Conservation (phyloP, 768 basidiomycete genomes). For the Boletus pseudopeckii region DNA sequence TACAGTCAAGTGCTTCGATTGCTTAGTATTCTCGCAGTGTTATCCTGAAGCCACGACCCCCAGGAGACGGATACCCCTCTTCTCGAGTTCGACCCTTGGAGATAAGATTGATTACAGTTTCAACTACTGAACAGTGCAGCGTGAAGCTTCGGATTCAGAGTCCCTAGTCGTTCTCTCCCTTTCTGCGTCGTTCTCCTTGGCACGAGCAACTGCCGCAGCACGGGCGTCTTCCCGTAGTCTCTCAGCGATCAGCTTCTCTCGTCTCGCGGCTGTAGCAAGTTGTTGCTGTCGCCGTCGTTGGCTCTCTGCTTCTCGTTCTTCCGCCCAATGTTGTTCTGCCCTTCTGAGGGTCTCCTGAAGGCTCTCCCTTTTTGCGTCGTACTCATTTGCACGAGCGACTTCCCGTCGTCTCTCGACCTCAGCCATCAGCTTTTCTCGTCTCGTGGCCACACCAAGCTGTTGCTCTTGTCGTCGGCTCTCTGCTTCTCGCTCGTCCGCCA, state of each 20-base stretch:
- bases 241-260: background rate
- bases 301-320: slow-evolving; percentile 27
- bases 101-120: background rate
- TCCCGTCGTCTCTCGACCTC: background rate
- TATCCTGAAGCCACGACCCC: background rate
- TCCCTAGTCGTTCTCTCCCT: background rate
- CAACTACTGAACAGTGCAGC: background rate
- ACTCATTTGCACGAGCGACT: background rate
- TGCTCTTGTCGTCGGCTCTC: background rate
- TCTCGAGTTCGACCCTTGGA: background rate
- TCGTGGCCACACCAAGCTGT: background rate
- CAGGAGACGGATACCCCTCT: background rate
- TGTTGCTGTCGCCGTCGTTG: slow-evolving; percentile 4
- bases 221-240: background rate
- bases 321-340: background rate
- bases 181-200: background rate
- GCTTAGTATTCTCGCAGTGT: background rate
- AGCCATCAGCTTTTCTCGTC: background rate
- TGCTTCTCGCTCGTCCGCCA: slow-evolving; percentile 25
- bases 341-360: background rate
- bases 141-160: background rate
- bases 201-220: background rate
- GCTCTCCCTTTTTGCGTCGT: no score
- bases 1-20: no score
- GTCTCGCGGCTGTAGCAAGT: background rate